A percentile compares a stretch with the other conserved stretches of the same genome.
Evolutionary conservation across 2,329 filamentous ascomycete genomes (phyloP).

Genomic region (Chrysoporthe austroafricana): DNA sequence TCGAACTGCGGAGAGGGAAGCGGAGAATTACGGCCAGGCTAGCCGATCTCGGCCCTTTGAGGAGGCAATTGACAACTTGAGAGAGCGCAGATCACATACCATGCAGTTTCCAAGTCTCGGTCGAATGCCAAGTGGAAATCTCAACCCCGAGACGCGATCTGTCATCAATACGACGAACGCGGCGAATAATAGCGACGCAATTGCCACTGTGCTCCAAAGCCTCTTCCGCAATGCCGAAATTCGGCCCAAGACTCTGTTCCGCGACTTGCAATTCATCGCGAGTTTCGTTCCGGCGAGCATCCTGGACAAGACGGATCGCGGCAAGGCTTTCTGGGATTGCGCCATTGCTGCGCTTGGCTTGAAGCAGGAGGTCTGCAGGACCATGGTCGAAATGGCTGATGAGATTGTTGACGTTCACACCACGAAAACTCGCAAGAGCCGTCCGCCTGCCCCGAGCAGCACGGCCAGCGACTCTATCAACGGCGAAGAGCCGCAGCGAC

Average conservation of each 20-base stretch:
- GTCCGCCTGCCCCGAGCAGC: conserved; percentile 35
- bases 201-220: conserved; percentile 67
- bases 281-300: conserved; percentile 65
- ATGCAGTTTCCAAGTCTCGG: conserved; percentile 44
- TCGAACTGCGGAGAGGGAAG: conserved; percentile 34
- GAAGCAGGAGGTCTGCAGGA: conserved; percentile 84
- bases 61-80: conserved; percentile 71
- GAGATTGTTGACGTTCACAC: conserved; percentile 65
- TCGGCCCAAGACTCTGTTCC: conserved; percentile 79
- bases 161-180: conserved; percentile 49
- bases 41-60: conserved; percentile 57
- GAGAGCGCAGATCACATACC: conserved; percentile 67
- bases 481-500: conserved; percentile 31
- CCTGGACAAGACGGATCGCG: conserved; percentile 64
- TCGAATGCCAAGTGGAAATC: conserved; percentile 27
- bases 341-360: conserved; percentile 85
- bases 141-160: conserved; percentile 51
- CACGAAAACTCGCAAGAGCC: conserved; percentile 56
- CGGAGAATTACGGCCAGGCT: conserved; percentile 28
- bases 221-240: conserved; percentile 70
- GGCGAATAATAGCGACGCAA: conserved; percentile 60
- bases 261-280: conserved; percentile 77
- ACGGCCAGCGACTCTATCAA: conserved; percentile 31
- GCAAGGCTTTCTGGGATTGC: conserved; percentile 88
- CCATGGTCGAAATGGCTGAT: conserved; percentile 69